A percentile compares a stretch with the other conserved stretches of the same genome.
phyloP scores from a whole-genome alignment of 257 asterid genomes.

The Osmanthus fragrans region DNA sequence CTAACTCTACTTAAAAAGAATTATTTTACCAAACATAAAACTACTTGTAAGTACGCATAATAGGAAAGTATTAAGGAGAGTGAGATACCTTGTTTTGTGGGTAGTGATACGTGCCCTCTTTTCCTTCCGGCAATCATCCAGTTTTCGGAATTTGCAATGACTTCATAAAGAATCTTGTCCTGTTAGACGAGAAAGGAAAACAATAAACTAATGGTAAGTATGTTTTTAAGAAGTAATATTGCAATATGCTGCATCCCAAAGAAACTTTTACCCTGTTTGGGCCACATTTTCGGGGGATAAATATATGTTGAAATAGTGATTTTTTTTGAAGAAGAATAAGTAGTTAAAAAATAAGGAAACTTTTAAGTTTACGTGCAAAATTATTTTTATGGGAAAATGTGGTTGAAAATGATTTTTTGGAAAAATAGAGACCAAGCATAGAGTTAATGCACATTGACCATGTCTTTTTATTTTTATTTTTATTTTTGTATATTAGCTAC shows the following conservation, averaged over 20 bases:
- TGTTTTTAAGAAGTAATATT: background rate
- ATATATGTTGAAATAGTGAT: too few species aligned
- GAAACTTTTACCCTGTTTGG: background rate
- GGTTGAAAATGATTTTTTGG: too few species aligned
- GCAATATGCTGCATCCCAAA: background rate
- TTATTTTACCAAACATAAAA: background rate
- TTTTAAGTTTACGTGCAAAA: too few species aligned
- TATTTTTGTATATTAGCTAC: background rate
- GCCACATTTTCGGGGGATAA: too few species aligned
- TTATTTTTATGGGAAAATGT: too few species aligned
- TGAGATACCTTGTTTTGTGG: conserved; percentile 70
- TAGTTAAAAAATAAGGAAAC: too few species aligned
- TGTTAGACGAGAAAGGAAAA: conserved; percentile 30
- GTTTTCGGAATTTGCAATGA: conserved; percentile 71
- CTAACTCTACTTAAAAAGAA: background rate
- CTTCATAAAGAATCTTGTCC: conserved; percentile 89
- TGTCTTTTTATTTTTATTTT: too few species aligned
- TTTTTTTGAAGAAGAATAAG: too few species aligned
- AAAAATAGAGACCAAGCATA: too few species aligned
- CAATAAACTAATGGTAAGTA: conserved; percentile 1
- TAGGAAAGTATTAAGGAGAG: background rate
- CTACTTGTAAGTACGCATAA: background rate
- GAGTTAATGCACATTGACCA: too few species aligned
- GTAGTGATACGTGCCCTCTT: conserved; percentile 75
- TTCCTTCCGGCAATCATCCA: conserved; percentile 99